Base-by-base conservation (phyloP, 495 filamentous ascomycete species). In the Trichoderma erinaceum region DNA sequence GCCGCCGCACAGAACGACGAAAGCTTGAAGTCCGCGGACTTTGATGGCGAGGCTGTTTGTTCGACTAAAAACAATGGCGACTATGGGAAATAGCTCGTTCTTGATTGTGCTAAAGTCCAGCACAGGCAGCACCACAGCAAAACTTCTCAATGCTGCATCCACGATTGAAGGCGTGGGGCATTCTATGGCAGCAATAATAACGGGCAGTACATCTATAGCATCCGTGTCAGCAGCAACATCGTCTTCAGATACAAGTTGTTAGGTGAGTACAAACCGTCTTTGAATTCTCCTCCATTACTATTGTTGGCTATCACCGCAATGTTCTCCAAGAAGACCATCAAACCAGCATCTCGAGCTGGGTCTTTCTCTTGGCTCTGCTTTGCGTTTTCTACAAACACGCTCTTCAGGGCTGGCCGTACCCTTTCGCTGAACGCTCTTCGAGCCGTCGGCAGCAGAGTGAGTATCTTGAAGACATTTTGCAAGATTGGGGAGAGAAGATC, bases 91-190 rank as follows among this genome's bases (percentile, higher is more conserved):
- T 0, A 99, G 82, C 41, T 98, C 93, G 72, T 93, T 92, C 75
- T 97, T 98, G 69, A 97, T 90, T 3, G 95, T 98, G 65, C 89
- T 93, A 71, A 97, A 98, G 73, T 99, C 95, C 13, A 98, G 85
- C 21, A 92, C 86, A 0, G 91, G 88, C 35, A 98, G 79, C 38
- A 97, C 82, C 1, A 82, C 78, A 21, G 90, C 87, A 13, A 99
- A 79, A 23, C 87, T 88, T 65, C 88, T 84, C 23, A 98, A 81
- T 12, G 92, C 85, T 16, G 89, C 90, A 80, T 98, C 95, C 3
- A 96, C 91, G 21, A 98, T 78, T 10, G 89, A 87, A 71, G 96
- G 95, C 0, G 93, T 97, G 18, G 92, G 84, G 1, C 91, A 96
- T 71, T 97, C 93, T 66, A 99, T 78, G 0, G 91, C 90, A 25